A percentile compares a stretch with the other conserved stretches of the same genome.
Evolutionary conservation across 768 basidiomycete species (phyloP).

Genomic region (Leccinum sublutescens): DNA sequence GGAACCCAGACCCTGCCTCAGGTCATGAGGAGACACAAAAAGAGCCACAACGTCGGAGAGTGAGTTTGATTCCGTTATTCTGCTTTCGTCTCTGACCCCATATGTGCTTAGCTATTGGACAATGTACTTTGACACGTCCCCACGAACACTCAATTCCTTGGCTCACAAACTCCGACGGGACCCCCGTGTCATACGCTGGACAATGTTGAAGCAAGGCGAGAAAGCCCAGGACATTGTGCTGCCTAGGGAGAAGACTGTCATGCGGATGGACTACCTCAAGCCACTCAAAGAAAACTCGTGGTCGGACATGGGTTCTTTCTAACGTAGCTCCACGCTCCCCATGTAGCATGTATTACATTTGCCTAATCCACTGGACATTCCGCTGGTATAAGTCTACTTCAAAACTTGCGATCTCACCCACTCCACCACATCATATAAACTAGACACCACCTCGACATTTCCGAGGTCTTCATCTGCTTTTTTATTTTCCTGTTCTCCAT

Average conservation of each 20-base stretch:
- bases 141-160: slow-evolving; percentile 62
- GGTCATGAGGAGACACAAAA: slow-evolving; percentile 64
- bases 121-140: slow-evolving; percentile 86
- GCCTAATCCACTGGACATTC: neutral
- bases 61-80: slow-evolving; percentile 41
- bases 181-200: slow-evolving; percentile 82
- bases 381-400: neutral
- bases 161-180: slow-evolving; percentile 70
- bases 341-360: neutral
- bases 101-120: slow-evolving; percentile 72
- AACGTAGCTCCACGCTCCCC: neutral
- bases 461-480: slow-evolving; percentile 42
- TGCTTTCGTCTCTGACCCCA: slow-evolving; percentile 5
- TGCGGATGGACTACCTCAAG: slow-evolving; percentile 27
- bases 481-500: slow-evolving; percentile 47
- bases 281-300: slow-evolving; percentile 23
- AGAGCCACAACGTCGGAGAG: slow-evolving; percentile 67
- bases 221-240: slow-evolving; percentile 66
- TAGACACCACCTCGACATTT: slow-evolving; percentile 39
- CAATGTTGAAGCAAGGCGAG: slow-evolving; percentile 74
- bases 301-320: slow-evolving; percentile 23
- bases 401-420: slow-evolving; percentile 32
- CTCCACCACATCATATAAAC: slow-evolving; percentile 35
- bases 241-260: slow-evolving; percentile 46
- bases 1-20: slow-evolving; percentile 74